Percentiles rank a stretch among this genome's conserved stretches.
Conservation (phyloP, 306 rosid species). For the Ceratonia siliqua region DNA sequence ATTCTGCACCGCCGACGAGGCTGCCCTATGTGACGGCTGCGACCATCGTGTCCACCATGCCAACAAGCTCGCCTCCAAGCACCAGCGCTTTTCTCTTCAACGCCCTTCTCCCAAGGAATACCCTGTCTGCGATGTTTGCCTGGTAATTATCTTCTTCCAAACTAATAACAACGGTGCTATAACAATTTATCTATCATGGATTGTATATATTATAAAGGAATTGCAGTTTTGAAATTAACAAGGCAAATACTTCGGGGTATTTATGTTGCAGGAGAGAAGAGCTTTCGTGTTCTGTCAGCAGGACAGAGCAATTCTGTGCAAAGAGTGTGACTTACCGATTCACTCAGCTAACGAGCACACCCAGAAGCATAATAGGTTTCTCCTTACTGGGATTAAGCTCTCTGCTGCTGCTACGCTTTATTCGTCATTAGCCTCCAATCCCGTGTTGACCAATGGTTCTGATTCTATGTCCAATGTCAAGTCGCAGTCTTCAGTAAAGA, state of each 20-base stretch:
- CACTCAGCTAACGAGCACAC: constrained; percentile 81
- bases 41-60: constrained; percentile 97
- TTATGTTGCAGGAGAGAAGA: constrained; percentile 54
- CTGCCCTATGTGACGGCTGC: constrained; percentile 75
- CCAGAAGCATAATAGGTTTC: constrained; percentile 74
- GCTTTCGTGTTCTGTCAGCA: constrained; percentile 86
- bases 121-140: constrained; percentile 84
- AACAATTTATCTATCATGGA: background rate
- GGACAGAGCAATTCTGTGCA: constrained; percentile 86
- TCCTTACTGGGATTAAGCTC: constrained; percentile 75
- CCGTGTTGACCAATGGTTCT: background rate
- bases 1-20: constrained; percentile 96
- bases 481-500: constrained; percentile 22
- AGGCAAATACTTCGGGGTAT: background rate
- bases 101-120: constrained; percentile 47
- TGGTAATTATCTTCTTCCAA: constrained; percentile 37
- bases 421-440: constrained; percentile 28
- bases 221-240: background rate
- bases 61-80: constrained; percentile 92
- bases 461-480: constrained; percentile 31
- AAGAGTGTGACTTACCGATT: constrained; percentile 72
- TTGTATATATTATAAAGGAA: background rate
- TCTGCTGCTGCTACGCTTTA: constrained; percentile 50
- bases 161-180: background rate
- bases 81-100: constrained; percentile 82